phyloP scores from a whole-genome alignment of 768 basidiomycete genomes.

The Amyloporia xantha region DNA sequence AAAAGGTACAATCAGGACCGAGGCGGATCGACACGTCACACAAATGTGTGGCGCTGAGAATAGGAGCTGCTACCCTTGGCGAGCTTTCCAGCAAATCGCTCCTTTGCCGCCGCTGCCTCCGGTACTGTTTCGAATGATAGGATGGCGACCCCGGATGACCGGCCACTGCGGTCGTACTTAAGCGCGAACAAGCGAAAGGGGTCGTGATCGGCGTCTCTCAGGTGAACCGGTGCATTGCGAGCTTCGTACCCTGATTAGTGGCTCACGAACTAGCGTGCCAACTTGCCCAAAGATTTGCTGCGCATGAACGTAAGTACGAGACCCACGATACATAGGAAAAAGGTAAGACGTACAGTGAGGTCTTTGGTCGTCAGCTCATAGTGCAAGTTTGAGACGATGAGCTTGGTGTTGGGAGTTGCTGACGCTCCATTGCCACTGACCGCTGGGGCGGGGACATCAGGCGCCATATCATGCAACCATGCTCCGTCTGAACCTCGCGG shows the following conservation, averaged over 20 bases:
- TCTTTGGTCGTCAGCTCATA: conserved; percentile 89
- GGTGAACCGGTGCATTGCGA: conserved; percentile 45
- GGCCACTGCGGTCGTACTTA: conserved; percentile 95
- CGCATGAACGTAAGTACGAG: no score
- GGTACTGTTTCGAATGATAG: conserved; percentile 71
- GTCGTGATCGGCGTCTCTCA: conserved; percentile 44
- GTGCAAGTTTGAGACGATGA: conserved; percentile 83
- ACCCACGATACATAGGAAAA: conserved; percentile 7
- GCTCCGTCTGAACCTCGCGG: conserved; percentile 47
- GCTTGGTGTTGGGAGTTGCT: conserved; percentile 42
- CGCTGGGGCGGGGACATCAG: conserved; percentile 32
- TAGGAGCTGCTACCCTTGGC: conserved; percentile 64
- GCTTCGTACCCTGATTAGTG: conserved; percentile 87
- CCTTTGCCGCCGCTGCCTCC: conserved; percentile 80
- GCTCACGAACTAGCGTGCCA: conserved; percentile 89
- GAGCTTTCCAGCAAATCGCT: conserved; percentile 78
- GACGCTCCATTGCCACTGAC: conserved; percentile 21
- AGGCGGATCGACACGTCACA: not conserved
- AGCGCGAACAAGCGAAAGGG: conserved; percentile 36
- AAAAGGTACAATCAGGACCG: not conserved
- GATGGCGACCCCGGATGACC: conserved; percentile 78
- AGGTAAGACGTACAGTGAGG: conserved; percentile 55
- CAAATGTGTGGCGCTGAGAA: conserved; percentile 1
- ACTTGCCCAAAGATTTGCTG: conserved; percentile 89
- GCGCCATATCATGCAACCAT: conserved; percentile 76